These are phyloP conservation scores for Scedosporium apiospermum DNA, from an alignment of 2,329 filamentous ascomycete species.

Conservation along the genomic window DNA sequence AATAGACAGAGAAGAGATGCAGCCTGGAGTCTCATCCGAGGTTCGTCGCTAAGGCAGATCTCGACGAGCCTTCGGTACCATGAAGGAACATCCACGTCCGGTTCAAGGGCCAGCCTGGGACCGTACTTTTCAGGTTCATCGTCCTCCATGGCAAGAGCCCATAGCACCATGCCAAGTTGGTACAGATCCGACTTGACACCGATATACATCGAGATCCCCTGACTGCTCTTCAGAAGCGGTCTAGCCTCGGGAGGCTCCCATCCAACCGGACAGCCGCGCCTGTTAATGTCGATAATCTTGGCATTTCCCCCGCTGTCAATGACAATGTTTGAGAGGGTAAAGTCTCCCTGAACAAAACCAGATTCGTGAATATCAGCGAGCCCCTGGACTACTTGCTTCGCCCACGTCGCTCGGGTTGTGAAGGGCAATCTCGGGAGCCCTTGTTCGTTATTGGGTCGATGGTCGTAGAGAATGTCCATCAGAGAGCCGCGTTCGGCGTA, in stretches of 20 bases:
- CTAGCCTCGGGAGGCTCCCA: conserved; percentile 95
- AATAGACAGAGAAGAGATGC: conserved; percentile 62
- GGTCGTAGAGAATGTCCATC: conserved; percentile 84
- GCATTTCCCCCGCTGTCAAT: conserved; percentile 77
- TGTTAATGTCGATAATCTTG: conserved; percentile 97
- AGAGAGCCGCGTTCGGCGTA: conserved; percentile 81
- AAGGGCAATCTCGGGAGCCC: conserved; percentile 46
- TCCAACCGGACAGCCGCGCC: conserved; percentile 89
- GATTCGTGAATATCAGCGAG: conserved; percentile 89
- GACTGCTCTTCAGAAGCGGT: conserved; percentile 74
- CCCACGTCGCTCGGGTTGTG: conserved; percentile 74
- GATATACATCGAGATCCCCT: conserved; percentile 93
- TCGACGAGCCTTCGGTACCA: conserved; percentile 73
- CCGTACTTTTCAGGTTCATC: conserved; percentile 80
- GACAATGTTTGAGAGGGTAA: conserved; percentile 95
- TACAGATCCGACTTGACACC: conserved; percentile 95
- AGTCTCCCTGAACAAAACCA: conserved; percentile 95
- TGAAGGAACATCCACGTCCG: conserved; percentile 56
- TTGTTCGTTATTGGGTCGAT: conserved; percentile 40
- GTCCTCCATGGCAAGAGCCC: conserved; percentile 77
- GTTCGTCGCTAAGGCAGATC: conserved; percentile 66
- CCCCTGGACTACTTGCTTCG: conserved; percentile 79
- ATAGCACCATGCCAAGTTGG: conserved; percentile 94
- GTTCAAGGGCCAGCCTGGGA: conserved; percentile 45
- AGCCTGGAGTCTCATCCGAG: conserved; percentile 64